Conservation (phyloP, 768 basidiomycete species). For the Leccinellum luteum region DNA sequence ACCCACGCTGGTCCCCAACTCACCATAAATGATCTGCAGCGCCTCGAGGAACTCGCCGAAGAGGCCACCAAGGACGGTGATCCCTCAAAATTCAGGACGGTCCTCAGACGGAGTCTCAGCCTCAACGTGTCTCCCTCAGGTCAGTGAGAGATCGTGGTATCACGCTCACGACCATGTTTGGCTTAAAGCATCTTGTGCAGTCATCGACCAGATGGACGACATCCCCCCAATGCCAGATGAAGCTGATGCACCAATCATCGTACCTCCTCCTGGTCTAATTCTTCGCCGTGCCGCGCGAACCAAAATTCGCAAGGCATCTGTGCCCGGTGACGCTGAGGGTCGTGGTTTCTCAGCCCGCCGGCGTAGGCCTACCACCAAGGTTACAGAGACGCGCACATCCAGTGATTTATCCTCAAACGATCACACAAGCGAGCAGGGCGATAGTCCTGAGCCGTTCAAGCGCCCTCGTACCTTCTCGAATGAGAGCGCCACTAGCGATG, state of each 20-base stretch:
- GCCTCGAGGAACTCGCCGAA: conserved; percentile 88
- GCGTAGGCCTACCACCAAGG: conserved; percentile 26
- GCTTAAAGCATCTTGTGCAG: conserved; percentile 38
- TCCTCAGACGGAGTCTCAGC: conserved; percentile 83
- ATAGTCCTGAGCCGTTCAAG: conserved; percentile 40
- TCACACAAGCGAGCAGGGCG: conserved; percentile 59
- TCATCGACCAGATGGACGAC: conserved; percentile 65
- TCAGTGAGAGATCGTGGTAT: conserved; percentile 41
- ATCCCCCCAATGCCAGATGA: conserved; percentile 72
- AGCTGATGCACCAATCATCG: conserved; percentile 85
- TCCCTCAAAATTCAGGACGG: conserved; percentile 72
- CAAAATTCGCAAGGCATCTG: conserved; percentile 85
- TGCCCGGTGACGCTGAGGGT: conserved; percentile 74
- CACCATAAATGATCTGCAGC: conserved; percentile 92
- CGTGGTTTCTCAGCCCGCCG: conserved; percentile 65
- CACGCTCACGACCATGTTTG: conserved; percentile 10
- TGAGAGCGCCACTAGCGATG: conserved; percentile 38
- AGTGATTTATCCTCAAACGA: conserved; percentile 63
- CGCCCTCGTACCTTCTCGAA: conserved; percentile 37
- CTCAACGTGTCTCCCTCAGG: conserved; percentile 83
- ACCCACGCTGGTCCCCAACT: conserved; percentile 76
- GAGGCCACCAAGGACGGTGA: conserved; percentile 84
- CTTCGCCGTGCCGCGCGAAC: conserved; percentile 91
- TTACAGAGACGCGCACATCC: conserved; percentile 53
- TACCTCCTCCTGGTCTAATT: conserved; percentile 81